Conservation (phyloP, 2,329 filamentous ascomycete species). For the Sarocladium strictum region DNA sequence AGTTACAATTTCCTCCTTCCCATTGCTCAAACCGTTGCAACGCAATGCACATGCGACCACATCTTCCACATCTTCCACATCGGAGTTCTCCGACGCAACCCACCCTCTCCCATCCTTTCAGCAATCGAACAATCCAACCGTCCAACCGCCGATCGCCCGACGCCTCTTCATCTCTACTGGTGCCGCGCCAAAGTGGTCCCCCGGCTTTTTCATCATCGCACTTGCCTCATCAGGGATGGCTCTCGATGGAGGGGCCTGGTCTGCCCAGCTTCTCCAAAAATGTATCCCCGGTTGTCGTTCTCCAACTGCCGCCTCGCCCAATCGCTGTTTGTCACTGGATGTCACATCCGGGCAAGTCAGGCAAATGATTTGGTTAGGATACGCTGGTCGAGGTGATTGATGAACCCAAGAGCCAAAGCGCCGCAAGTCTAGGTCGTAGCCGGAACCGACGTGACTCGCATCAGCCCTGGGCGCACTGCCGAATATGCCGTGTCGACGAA, state of each 20-base stretch:
- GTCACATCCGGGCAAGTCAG: too few relatives aligned
- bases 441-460: not conserved
- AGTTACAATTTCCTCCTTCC: too few relatives aligned
- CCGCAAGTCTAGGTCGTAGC: too few relatives aligned
- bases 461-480: not conserved
- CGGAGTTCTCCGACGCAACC: slow-evolving; percentile 5
- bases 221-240: slow-evolving; percentile 7
- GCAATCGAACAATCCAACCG: too few relatives aligned
- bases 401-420: too few relatives aligned
- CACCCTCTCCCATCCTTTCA: not conserved
- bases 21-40: not conserved
- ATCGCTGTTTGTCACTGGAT: not conserved
- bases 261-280: not conserved
- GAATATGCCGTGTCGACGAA: not conserved
- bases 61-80: not conserved
- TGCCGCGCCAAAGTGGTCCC: not conserved
- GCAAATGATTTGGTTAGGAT: too few relatives aligned
- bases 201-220: not conserved
- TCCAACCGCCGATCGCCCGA: too few relatives aligned
- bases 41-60: not conserved
- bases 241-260: not conserved
- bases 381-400: too few relatives aligned
- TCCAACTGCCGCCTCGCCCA: slow-evolving; percentile 1
- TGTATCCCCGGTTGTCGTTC: not conserved
- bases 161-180: not conserved